phyloP scores from a whole-genome alignment of 225 moss, liverwort and hornwort genomes.

The Lunularia cruciata region DNA sequence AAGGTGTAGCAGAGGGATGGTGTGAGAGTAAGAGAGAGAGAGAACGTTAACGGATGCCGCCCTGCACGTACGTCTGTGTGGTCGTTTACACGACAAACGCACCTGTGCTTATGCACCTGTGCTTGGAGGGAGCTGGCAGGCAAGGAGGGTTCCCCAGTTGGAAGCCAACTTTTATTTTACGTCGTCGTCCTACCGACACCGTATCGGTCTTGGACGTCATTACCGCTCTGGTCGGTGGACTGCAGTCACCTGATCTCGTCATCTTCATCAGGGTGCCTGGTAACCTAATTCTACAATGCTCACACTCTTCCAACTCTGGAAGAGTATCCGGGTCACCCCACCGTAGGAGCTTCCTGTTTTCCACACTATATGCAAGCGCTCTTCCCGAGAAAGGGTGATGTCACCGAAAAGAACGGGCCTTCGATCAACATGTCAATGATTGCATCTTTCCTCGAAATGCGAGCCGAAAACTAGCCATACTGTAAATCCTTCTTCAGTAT shows the following conservation, averaged over 20 bases:
- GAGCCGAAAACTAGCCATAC: background rate
- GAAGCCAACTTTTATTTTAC: background rate
- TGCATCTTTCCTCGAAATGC: background rate
- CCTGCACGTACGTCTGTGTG: conserved; percentile 3
- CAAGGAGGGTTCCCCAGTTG: background rate
- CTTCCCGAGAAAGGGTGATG: background rate
- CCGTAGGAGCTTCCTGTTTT: background rate
- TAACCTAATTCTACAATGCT: background rate
- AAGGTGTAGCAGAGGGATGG: background rate
- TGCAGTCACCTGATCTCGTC: conserved; percentile 7
- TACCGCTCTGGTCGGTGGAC: background rate
- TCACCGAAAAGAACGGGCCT: background rate
- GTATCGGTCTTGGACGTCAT: background rate
- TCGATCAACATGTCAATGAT: conserved; percentile 4
- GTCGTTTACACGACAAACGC: background rate
- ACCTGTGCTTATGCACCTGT: too few relatives aligned
- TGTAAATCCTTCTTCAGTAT: background rate
- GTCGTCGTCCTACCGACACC: background rate
- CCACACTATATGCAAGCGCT: background rate
- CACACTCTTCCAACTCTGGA: background rate
- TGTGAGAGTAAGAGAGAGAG: background rate
- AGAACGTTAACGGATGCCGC: background rate
- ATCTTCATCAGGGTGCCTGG: background rate
- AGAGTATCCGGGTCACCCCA: background rate
- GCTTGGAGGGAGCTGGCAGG: background rate